A percentile compares a stretch with the other conserved stretches of the same genome.
phyloP scores from a whole-genome alignment of 2,329 filamentous ascomycete species.

The Aspergillus pseudoviridinutans region DNA sequence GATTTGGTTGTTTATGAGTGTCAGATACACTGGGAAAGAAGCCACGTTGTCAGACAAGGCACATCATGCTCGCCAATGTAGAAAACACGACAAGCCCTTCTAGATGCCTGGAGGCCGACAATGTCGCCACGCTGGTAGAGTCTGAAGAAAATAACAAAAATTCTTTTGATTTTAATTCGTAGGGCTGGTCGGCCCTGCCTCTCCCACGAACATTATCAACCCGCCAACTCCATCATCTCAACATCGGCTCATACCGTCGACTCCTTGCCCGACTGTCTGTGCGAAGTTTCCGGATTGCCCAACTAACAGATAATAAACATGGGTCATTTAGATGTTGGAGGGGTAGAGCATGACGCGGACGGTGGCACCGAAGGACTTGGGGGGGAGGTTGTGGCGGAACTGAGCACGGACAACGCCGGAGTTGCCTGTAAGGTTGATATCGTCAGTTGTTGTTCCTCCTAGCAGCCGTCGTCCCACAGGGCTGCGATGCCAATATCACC shows the following conservation, averaged over 20 bases:
- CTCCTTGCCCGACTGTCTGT: slow-evolving; percentile 36
- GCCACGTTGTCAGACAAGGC: slow-evolving; percentile 27
- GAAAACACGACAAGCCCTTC: slow-evolving; percentile 21
- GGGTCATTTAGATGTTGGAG: slow-evolving; percentile 78
- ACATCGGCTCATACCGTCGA: slow-evolving; percentile 36
- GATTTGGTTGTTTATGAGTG: slow-evolving; percentile 33
- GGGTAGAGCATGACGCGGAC: slow-evolving; percentile 98
- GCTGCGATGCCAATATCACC: neutral
- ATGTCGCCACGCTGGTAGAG: slow-evolving; percentile 24
- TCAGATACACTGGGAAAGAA: slow-evolving; percentile 30
- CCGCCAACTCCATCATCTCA: slow-evolving; percentile 37
- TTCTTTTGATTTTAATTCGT: slow-evolving; percentile 36
- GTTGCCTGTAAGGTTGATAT: slow-evolving; percentile 62
- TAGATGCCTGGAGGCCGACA: slow-evolving; percentile 23
- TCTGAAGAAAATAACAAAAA: slow-evolving; percentile 20
- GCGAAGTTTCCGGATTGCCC: slow-evolving; percentile 33
- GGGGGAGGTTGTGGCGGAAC: slow-evolving; percentile 93
- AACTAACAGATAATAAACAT: slow-evolving; percentile 32
- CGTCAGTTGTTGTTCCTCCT: slow-evolving; percentile 4
- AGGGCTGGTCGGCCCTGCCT: slow-evolving; percentile 36
- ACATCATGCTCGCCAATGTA: slow-evolving; percentile 21
- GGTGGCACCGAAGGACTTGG: slow-evolving; percentile 93
- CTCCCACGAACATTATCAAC: slow-evolving; percentile 40
- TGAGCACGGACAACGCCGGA: slow-evolving; percentile 96
- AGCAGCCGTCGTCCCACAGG: neutral